Evolutionary conservation across 352 stramenopile species (phyloP).

Genomic region (Phytophthora meadii): DNA sequence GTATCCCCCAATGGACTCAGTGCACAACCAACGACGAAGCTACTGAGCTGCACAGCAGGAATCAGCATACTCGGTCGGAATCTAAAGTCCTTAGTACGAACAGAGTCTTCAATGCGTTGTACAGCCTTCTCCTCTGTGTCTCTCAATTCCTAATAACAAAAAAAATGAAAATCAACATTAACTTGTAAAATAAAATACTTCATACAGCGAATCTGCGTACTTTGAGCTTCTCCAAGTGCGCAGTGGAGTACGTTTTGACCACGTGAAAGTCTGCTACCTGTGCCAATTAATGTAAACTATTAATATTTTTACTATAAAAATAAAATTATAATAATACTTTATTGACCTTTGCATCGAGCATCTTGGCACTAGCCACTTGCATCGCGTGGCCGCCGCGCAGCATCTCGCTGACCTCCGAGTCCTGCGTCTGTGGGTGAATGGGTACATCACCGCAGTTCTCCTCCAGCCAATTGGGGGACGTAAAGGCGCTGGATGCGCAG

Average conservation of each 20-base stretch:
- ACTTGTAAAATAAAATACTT: background rate
- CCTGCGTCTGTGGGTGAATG: conserved; percentile 35
- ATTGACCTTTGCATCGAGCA: conserved; percentile 57
- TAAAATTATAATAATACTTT: background rate
- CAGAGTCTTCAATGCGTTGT: conserved; percentile 54
- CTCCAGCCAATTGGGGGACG: conserved; percentile 66
- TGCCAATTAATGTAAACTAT: background rate
- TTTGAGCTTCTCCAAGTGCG: conserved; percentile 58
- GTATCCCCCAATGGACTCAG: conserved; percentile 63
- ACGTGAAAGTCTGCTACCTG: conserved; percentile 45
- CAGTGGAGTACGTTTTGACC: conserved; percentile 44
- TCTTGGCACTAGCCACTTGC: conserved; percentile 56
- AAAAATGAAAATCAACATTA: background rate
- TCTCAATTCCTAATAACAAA: conserved; percentile 52
- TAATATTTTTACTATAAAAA: background rate
- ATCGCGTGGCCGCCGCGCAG: conserved; percentile 70
- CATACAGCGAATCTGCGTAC: conserved; percentile 20
- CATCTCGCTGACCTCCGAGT: conserved; percentile 72
- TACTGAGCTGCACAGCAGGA: conserved; percentile 60
- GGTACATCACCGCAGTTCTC: conserved; percentile 72
- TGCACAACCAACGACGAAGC: conserved; percentile 54
- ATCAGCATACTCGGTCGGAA: conserved; percentile 79
- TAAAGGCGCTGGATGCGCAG: conserved; percentile 18
- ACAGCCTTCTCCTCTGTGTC: conserved; percentile 53
- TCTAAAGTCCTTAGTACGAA: conserved; percentile 49